Conservation (phyloP, 2,329 filamentous ascomycete species). For the Pseudogymnoascus sp. region DNA sequence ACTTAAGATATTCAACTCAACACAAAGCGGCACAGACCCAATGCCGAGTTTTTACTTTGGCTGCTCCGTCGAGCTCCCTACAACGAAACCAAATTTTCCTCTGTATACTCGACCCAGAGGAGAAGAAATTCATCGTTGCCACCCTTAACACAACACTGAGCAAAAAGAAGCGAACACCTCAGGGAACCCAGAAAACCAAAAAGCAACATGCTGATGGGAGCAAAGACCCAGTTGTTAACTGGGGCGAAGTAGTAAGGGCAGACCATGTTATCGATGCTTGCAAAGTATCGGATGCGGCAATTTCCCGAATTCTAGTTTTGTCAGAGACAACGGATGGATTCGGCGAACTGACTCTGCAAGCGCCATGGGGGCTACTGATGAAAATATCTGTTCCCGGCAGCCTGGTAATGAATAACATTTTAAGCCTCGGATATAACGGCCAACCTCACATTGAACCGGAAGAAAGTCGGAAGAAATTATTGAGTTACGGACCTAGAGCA, state of each 20-base stretch:
- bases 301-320: constrained; percentile 62
- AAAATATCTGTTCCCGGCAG: constrained; percentile 53
- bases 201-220: constrained; percentile 19
- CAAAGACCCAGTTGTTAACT: constrained; percentile 16
- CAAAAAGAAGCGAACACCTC: constrained; percentile 13
- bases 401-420: constrained; percentile 51
- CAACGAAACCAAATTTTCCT: constrained; percentile 51
- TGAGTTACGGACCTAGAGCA: constrained; percentile 33
- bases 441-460: constrained; percentile 44
- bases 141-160: constrained; percentile 45
- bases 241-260: constrained; percentile 34
- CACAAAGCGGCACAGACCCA: constrained; percentile 44
- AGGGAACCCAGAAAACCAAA: constrained; percentile 12
- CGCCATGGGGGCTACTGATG: constrained; percentile 65
- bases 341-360: constrained; percentile 62
- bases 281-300: constrained; percentile 57
- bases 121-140: constrained; percentile 59
- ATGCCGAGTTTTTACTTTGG: constrained; percentile 59
- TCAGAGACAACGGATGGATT: constrained; percentile 56
- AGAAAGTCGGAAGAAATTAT: constrained; percentile 36
- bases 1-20: constrained; percentile 52
- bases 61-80: constrained; percentile 48
- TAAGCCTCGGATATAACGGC: constrained; percentile 46
- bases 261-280: constrained; percentile 66
- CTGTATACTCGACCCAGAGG: constrained; percentile 61